These are phyloP conservation scores for Amanita muscaria DNA, from an alignment of 768 basidiomycete species.

Conservation along the genomic window DNA sequence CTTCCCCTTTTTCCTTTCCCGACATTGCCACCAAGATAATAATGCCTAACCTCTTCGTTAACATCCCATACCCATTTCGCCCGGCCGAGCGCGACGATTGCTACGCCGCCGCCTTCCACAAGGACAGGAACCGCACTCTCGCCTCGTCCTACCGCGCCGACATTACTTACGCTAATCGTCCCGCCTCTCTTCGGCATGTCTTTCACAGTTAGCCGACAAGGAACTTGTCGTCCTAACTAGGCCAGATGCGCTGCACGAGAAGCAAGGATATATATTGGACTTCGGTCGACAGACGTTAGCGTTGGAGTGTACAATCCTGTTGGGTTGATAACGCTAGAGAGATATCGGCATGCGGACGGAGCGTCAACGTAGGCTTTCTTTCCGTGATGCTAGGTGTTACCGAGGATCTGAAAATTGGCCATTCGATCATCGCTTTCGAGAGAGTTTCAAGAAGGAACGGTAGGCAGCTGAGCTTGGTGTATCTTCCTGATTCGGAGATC, in stretches of 20 bases:
- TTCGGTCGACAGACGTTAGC: slow-evolving; percentile 42
- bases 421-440: slow-evolving; percentile 69
- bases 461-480: slow-evolving; percentile 66
- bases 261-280: slow-evolving; percentile 53
- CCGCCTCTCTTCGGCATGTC: slow-evolving; percentile 74
- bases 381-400: slow-evolving; percentile 33
- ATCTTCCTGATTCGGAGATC: slow-evolving; percentile 46
- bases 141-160: slow-evolving; percentile 72
- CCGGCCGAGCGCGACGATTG: slow-evolving; percentile 74
- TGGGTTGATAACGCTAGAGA: slow-evolving; percentile 70
- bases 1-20: slow-evolving; percentile 13
- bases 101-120: slow-evolving; percentile 76
- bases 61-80: slow-evolving; percentile 76
- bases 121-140: slow-evolving; percentile 67
- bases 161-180: slow-evolving; percentile 74
- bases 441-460: slow-evolving; percentile 81
- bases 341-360: slow-evolving; percentile 73
- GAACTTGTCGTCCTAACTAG: slow-evolving; percentile 57
- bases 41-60: slow-evolving; percentile 31
- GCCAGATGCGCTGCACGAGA: slow-evolving; percentile 53
- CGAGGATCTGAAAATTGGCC: slow-evolving; percentile 77
- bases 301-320: slow-evolving; percentile 82
- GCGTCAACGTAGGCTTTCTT: slow-evolving; percentile 55
- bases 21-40: background rate
- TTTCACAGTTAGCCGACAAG: slow-evolving; percentile 49